Evolutionary conservation across 2,329 filamentous ascomycete species (phyloP), one percentile per base, ranked within the genome.

Genomic region (Diplodia seriata): DNA sequence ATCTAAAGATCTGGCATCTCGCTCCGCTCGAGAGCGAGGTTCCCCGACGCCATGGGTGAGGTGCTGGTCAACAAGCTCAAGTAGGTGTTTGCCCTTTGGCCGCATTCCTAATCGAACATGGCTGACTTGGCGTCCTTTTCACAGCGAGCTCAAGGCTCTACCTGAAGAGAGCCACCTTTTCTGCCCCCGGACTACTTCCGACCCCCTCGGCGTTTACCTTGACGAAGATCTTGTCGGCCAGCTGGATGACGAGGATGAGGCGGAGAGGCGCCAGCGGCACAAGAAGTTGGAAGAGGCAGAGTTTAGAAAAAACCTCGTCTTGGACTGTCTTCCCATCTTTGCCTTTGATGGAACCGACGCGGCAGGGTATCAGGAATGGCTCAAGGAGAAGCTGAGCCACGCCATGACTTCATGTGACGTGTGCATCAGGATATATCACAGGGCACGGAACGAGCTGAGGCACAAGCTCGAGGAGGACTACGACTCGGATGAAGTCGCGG

Each of bases 361-460:
- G n/a, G 72, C 73, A 43, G 73, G 75, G 51, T 81, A 81, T 69
- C 78, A 81, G 65, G 73, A 78, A 65, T 79, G 77, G 74, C 72
- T 84, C 31, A 76, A 77, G 59, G 71, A 74, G 9, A 73, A 78
- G n/a, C 73, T 85, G 67, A 73, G 77, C 55, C 70, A 70, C 15
- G 79, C 83, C 69, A 79, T 85, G 72, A 76, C 73, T 43, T 78
- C 77, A 62, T 85, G 83, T 71, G 83, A 84, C 69, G 78, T 84
- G 70, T 85, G 83, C 72, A 78, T 85, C 36, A 78, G 83, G 20
- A 78, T 82, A 31, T 85, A 81, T 68, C 81, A 85, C 72, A 79
- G 81, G 59, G 77, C 78, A 8, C 74, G 82, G 50, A 72, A 73
- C 3, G 77, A 81, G 62, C 77, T 84, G 72, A 78, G 76, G 55